Evolutionary conservation across 495 filamentous ascomycete species (phyloP).

Genomic region (Aspergillus diversus): DNA sequence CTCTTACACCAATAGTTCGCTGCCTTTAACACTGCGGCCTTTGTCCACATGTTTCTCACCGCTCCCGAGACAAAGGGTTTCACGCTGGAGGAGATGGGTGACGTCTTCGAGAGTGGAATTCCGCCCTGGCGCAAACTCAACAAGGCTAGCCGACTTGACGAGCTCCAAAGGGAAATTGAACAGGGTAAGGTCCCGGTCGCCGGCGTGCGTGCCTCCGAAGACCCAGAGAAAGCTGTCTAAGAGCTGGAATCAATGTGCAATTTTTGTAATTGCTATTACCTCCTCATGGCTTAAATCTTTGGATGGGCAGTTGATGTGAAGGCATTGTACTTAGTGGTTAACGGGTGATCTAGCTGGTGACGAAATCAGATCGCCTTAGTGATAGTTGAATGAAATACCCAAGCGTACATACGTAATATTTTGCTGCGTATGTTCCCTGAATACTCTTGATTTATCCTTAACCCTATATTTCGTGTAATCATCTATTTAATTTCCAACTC

Average conservation of each 20-base stretch:
- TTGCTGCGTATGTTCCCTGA: no score
- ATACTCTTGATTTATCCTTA: no score
- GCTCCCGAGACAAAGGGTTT: slow-evolving; percentile 59
- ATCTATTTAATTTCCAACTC: no score
- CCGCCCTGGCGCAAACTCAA: slow-evolving; percentile 21
- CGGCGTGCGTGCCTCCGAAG: not conserved
- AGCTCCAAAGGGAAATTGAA: slow-evolving; percentile 21
- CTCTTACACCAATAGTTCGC: slow-evolving; percentile 17
- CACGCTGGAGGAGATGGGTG: slow-evolving; percentile 51
- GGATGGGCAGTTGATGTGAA: no score
- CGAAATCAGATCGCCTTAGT: no score
- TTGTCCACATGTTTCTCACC: slow-evolving; percentile 57
- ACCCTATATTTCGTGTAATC: no score
- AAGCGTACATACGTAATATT: no score
- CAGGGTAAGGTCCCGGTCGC: slow-evolving; percentile 23
- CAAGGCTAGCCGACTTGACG: slow-evolving; percentile 21
- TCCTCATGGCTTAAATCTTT: not conserved
- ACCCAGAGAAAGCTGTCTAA: slow-evolving; percentile 7
- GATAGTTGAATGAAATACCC: no score
- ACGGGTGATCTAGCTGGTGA: no score
- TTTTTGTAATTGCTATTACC: not conserved
- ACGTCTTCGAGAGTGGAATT: slow-evolving; percentile 41
- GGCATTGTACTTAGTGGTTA: no score
- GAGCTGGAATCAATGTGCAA: not conserved
- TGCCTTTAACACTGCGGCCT: slow-evolving; percentile 26